Base-by-base conservation (phyloP, 2,329 filamentous ascomycete species). In the Colletotrichum brevisporum region DNA sequence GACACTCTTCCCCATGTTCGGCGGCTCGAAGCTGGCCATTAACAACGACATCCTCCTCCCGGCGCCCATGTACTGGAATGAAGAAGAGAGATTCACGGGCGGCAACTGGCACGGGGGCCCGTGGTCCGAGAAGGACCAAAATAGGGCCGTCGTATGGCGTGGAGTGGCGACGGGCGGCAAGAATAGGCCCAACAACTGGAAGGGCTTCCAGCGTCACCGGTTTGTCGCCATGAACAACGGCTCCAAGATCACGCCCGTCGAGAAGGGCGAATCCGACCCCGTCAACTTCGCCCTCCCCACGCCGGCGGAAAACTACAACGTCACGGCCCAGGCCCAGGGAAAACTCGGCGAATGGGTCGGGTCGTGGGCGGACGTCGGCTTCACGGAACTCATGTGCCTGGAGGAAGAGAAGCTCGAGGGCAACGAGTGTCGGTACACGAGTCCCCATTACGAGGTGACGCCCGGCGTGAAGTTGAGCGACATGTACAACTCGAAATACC, bases 191-290 rank as follows among this genome's bases (percentile, higher is more conserved):
- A 73, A 85, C 31, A 94, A 90, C 73, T 94, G 92, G 92, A 87
- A 83, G 12, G 87, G 89, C 0, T 94, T 94, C 75, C 92, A 94
- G 71, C 88, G 92, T 4, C 92, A 94, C 75, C 90, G 92, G 2
- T 93, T 94, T 75, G 86, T 94, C 2, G 84, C 89, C 53, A 92
- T 94, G 89, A 86, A 90, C 75, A 94, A 94, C 73, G 86, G 83
- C 10, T 92, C 90, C 8, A 85, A 84, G 65, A 82, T 92, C 4
- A 74, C 75, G 6, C 75, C 78, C 6, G 86, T 86, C 3, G 86
- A 91, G 72, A 74, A 78, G 3, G 80, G 79, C 13, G 59, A 73
- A 6, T 78, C 83, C 69, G 72, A 76, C 4, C 79, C 86, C 0
- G 76, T 83, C 66, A 90, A 90, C 76, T 90, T 89, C 72, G 84